Evolutionary conservation across 441 rosid species (phyloP), one percentile per base, ranked within the genome.

Genomic region (Erodium moschatum): DNA sequence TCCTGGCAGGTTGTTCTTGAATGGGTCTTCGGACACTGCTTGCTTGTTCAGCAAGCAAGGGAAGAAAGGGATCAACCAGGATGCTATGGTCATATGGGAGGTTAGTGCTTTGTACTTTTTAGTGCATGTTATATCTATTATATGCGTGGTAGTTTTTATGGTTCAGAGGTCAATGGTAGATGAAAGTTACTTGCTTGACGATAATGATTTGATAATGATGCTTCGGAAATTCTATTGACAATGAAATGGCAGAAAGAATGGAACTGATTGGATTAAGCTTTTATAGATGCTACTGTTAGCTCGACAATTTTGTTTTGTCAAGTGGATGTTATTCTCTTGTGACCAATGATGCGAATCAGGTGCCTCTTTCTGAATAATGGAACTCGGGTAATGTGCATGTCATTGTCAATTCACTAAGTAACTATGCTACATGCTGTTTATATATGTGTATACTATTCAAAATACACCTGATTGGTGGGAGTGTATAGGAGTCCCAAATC

Each of bases 11-110:
- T 56, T 56, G 63, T 56, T 56, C 63, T 56, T 56, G 29, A 56
- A 56, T 56, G 63, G 63, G 29, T 56, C 63, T 20, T 56, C 18
- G 63, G 63, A 56, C 63, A 4, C 63, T 19, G 63, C 27, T 56
- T 56, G 63, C 63, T 56, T 56, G 63, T 56, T 19, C 24, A 56
- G 9, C 63, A 56, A 56, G 63, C 63, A 56, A 56, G 63, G 63
- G 21, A 56, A 56, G 63, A 56, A 56, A 20, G 63, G 63, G 12
- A 18, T 56, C 63, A 56, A 56, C 63, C 63, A 56, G 29, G 63
- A 56, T 19, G 63, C 63, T 7, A 56, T 56, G 63, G 18, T 56
- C 18, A 20, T 56, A 8, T 56, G 63, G 63, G 63, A 56, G 63
- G 63, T 56, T 56, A 56, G 63, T 9, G 12, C 13, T 15, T n/a